Evolutionary conservation across 345 rosid genomes (phyloP), one percentile per base, ranked within the genome.

Genomic region (Citrus reticulata): DNA sequence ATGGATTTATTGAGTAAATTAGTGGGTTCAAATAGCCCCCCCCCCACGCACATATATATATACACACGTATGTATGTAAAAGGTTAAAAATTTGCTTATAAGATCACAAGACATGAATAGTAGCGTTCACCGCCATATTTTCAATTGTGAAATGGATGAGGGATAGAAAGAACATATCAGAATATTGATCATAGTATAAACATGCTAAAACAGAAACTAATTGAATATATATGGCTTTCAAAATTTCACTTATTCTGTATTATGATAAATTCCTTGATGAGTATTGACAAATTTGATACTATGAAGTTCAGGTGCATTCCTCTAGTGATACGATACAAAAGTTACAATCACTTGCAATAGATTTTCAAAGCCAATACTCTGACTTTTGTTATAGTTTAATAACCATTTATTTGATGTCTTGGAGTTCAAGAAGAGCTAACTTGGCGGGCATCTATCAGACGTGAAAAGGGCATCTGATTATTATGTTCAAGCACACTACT

Each of bases 381-480:
- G 3, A 24, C 7, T 14, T 40, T 1, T 24, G n/a, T 17, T 6
- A 35, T 30, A 30, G 32, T 42, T 35, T 39, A 63, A 57, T 68
- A 70, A 27, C 80, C 75, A 13, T 71, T 83, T 60, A 80, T 65
- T 30, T 58, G 74, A 24, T 70, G 86, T 62, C 68, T 60, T 37
- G 55, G 7, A 2, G 58, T 40, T 40, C 42, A 37, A 54, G 73
- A 70, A 1, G 73, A 55, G 78, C 58, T 10, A 74, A 37, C 79
- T 25, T 74, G 74, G 7, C 16, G 58, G 51, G 64, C 51, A 16
- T 77, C 77, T 19, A 70, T 73, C 63, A 84, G 70, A 27, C 79
- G 79, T 30, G 83, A 81, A 69, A 84, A 79, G 68, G 81, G 79
- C 16, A 72, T 49, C n/a, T 81, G 79, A 62, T 58, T 69, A 9